Conservation (phyloP, 306 rosid genomes). For the Cucurbita moschata region DNA sequence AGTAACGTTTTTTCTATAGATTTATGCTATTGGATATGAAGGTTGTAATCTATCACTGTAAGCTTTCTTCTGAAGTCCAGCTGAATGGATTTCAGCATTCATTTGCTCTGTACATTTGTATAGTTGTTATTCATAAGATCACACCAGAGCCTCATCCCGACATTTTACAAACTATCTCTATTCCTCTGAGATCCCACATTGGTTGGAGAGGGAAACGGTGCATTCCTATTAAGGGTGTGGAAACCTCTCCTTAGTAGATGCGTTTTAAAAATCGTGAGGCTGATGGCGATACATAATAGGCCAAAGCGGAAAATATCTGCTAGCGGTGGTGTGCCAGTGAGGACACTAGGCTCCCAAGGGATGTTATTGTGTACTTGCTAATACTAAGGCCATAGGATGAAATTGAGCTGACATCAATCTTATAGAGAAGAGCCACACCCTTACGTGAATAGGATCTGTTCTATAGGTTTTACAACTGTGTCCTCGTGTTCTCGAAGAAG, state of each 20-base stretch:
- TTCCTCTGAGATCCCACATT: too few relatives aligned
- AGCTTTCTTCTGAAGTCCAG: not conserved
- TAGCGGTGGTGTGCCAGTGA: too few relatives aligned
- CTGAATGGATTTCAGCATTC: not conserved
- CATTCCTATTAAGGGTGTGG: too few relatives aligned
- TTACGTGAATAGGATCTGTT: not conserved
- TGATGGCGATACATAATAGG: too few relatives aligned
- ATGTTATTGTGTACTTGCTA: not conserved
- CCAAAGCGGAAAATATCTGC: too few relatives aligned
- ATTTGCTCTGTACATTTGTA: not conserved
- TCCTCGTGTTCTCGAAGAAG: not conserved
- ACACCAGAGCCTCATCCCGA: not conserved
- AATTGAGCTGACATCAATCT: constrained; percentile 26
- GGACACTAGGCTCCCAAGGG: too few relatives aligned
- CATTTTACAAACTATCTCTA: too few relatives aligned
- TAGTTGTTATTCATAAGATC: not conserved
- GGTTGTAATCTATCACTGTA: not conserved
- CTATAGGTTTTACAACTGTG: not conserved
- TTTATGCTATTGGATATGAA: not conserved
- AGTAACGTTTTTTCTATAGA: not conserved
- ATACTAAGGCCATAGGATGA: constrained; percentile 31
- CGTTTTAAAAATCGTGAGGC: too few relatives aligned
- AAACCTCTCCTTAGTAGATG: too few relatives aligned
- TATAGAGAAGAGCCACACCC: not conserved
- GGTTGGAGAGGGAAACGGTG: too few relatives aligned